Evolutionary conservation across 2,329 filamentous ascomycete genomes (phyloP).

Genomic region (Orbilia javanica): DNA sequence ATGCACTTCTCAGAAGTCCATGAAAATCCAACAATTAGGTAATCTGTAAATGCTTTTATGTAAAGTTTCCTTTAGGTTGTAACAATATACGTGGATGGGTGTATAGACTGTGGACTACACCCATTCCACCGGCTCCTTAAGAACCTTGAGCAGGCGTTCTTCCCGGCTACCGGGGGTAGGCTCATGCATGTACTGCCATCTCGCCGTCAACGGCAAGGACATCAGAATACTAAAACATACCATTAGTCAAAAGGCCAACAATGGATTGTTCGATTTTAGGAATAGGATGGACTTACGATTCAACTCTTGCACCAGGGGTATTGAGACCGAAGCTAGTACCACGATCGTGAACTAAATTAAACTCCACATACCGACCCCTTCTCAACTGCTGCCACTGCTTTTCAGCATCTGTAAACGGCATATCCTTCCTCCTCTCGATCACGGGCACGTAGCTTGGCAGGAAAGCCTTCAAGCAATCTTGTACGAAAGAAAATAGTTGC

Average conservation of each 20-base stretch:
- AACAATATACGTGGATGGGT: neutral
- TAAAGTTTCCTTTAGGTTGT: neutral
- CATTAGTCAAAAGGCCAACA: neutral
- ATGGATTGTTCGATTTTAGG: neutral
- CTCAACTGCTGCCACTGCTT: conserved; percentile 98
- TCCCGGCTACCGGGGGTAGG: conserved; percentile 81
- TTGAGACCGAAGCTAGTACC: conserved; percentile 95
- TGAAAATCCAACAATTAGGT: neutral
- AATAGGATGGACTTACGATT: conserved; percentile 66
- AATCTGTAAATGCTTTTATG: conserved; percentile 3
- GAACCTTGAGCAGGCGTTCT: conserved; percentile 80
- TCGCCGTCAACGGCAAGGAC: conserved; percentile 91
- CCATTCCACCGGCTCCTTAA: conserved; percentile 76
- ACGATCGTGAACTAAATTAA: conserved; percentile 96
- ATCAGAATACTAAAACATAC: conserved; percentile 81
- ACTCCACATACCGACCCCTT: conserved; percentile 95
- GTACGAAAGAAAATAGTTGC: conserved; percentile 88
- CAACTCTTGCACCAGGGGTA: conserved; percentile 88
- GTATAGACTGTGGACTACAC: conserved; percentile 66
- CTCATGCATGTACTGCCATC: conserved; percentile 96
- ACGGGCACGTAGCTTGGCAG: conserved; percentile 92
- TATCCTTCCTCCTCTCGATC: conserved; percentile 86
- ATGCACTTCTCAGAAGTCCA: neutral
- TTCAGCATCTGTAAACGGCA: conserved; percentile 86
- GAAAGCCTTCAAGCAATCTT: conserved; percentile 87